Evolutionary conservation across 192 early-diverging fungal genomes (phyloP), one percentile per base, ranked within the genome.

Genomic region (Coemansia sp.): DNA sequence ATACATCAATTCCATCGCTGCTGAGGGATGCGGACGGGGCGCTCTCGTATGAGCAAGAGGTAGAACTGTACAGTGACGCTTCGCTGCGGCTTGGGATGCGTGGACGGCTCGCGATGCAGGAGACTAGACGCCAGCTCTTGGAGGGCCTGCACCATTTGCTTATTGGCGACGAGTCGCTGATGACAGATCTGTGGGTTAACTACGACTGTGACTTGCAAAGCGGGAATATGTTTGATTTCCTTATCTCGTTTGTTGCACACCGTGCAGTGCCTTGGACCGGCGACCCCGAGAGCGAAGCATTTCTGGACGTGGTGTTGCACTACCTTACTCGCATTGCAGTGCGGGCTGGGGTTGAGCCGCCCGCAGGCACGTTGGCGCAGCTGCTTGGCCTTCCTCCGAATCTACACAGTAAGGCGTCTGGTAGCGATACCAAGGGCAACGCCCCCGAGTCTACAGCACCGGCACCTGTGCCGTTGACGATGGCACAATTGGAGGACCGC

Each of bases 111-210:
- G 78, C 92, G 7, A 85, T 85, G 5, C 87, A 86, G 7, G 94
- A 98, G 75, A 89, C 90, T 1, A 88, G 95, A 10, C 92, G 95
- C 51, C 71, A 96, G 50, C 65, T 96, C 31, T 58, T 97, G 5
- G 96, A 98, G 65, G 88, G 88, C 27, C 56, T 82, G 60, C 79
- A 82, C 30, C 79, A 77, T 38, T 32, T 82, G 50, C 63, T 93
- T 60, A 88, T 85, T 25, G 74, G 92, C 54, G 85, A 87, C 47
- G 87, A 92, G 16, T 84, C 86, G 1, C 89, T 95, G 53, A 83
- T 93, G 73, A 83, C 87, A 0, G 94, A 97, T 60, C 81, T 99
- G 32, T 99, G 94, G 88, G 86, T 94, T 56, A 93, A 95, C 73
- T 97, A 92, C 71, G 97, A 99, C 73, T 92, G 93, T 58, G 90